Evolutionary conservation across 2,329 filamentous ascomycete genomes (phyloP).

Genomic region (Colletotrichum zoysiae): DNA sequence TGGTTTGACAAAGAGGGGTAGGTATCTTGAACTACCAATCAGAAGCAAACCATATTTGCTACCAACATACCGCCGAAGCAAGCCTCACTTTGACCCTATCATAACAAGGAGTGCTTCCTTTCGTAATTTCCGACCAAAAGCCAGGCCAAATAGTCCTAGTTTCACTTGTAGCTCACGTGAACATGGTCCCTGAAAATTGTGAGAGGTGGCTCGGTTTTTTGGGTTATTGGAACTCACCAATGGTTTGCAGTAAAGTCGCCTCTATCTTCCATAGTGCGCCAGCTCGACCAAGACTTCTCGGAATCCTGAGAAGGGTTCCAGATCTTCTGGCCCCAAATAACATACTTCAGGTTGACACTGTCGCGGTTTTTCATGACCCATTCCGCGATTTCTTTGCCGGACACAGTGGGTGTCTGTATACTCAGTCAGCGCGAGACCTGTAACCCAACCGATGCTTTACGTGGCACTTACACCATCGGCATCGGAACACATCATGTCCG

Average conservation of each 20-base stretch:
- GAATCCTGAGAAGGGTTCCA: slow-evolving; percentile 55
- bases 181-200: slow-evolving; percentile 47
- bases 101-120: background rate
- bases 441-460: background rate
- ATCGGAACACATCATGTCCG: slow-evolving; percentile 56
- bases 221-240: slow-evolving; percentile 49
- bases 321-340: slow-evolving; percentile 65
- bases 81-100: background rate
- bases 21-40: background rate
- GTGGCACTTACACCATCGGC: slow-evolving; percentile 52
- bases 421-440: background rate
- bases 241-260: slow-evolving; percentile 58
- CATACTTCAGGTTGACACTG: slow-evolving; percentile 59
- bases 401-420: slow-evolving; percentile 51
- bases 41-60: background rate
- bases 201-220: rapidly evolving
- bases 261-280: slow-evolving; percentile 58
- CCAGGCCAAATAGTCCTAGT: background rate
- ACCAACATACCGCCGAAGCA: background rate
- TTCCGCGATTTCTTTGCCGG: slow-evolving; percentile 59
- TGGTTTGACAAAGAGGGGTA: no score
- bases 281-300: slow-evolving; percentile 55
- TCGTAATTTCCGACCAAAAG: background rate
- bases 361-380: slow-evolving; percentile 61
- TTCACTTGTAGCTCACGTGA: slow-evolving; percentile 48